phyloP scores from a whole-genome alignment of 371 early-diverging fungal species.

The Apophysomyces elegans region DNA sequence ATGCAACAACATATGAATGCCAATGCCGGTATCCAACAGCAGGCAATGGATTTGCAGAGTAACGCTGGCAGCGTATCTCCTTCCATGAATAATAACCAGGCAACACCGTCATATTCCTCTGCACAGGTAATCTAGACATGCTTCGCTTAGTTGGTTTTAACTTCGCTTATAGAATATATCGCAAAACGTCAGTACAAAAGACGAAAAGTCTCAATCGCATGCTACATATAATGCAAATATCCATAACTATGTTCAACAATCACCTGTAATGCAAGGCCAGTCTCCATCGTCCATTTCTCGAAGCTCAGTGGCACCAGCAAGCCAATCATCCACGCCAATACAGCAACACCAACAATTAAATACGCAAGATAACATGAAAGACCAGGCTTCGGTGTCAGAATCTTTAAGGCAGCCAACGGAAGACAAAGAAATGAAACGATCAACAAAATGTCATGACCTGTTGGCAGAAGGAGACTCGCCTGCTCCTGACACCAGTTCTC shows the following conservation, averaged over 20 bases:
- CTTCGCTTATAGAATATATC: background rate
- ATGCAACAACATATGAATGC: slow-evolving; percentile 32
- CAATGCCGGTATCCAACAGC: slow-evolving; percentile 1
- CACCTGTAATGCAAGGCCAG: slow-evolving; percentile 29
- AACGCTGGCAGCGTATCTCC: slow-evolving; percentile 22
- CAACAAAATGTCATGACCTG: background rate
- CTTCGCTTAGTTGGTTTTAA: too few species aligned
- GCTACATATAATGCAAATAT: slow-evolving; percentile 21
- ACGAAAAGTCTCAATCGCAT: slow-evolving; percentile 16
- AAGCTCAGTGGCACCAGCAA: slow-evolving; percentile 39
- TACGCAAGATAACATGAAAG: slow-evolving; percentile 1
- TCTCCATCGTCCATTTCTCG: slow-evolving; percentile 34
- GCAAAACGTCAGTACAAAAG: background rate
- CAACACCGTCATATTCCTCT: slow-evolving; percentile 27
- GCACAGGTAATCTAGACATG: slow-evolving; percentile 14
- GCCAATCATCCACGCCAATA: slow-evolving; percentile 40
- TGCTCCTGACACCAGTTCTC: slow-evolving; percentile 3
- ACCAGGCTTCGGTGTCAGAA: slow-evolving; percentile 7
- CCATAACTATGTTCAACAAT: slow-evolving; percentile 32
- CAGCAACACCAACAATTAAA: slow-evolving; percentile 41
- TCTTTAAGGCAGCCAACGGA: slow-evolving; percentile 9
- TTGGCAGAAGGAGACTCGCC: slow-evolving; percentile 13
- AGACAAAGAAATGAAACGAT: slow-evolving; percentile 8
- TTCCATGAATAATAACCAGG: slow-evolving; percentile 25
- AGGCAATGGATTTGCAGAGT: slow-evolving; percentile 29